A percentile compares a stretch with the other conserved stretches of the same genome.
Evolutionary conservation across 202 grass and related monocot genomes (phyloP).

Genomic region (Setaria italica): DNA sequence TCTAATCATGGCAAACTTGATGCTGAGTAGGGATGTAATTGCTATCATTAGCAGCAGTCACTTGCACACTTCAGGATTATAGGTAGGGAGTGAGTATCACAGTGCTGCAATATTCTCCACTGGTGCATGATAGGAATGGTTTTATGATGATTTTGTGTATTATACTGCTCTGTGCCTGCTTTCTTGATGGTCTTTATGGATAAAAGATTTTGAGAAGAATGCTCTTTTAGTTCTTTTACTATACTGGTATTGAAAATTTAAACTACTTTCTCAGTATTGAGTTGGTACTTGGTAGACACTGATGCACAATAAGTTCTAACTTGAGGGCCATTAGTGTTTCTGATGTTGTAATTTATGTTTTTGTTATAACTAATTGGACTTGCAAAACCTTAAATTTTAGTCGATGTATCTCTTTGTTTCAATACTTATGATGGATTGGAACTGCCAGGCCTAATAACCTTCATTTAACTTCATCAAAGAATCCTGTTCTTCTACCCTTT

Average conservation of each 20-base stretch:
- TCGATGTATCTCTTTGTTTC: background rate
- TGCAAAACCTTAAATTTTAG: background rate
- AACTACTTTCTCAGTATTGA: background rate
- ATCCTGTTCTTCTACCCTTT: background rate
- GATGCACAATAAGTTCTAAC: background rate
- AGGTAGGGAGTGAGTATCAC: background rate
- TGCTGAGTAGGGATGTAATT: background rate
- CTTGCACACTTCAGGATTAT: background rate
- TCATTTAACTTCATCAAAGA: background rate
- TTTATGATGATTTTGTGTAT: background rate
- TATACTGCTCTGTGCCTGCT: background rate
- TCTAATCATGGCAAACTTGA: background rate
- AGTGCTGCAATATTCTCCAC: background rate
- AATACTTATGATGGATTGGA: background rate
- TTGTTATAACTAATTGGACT: background rate
- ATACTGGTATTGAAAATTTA: background rate
- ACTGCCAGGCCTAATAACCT: background rate
- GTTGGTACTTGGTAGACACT: slow-evolving; percentile 1
- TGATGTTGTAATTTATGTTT: background rate
- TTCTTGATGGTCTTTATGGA: background rate
- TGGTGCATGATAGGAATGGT: background rate
- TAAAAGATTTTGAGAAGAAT: background rate
- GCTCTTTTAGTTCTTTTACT: background rate
- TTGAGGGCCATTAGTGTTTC: background rate
- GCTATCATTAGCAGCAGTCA: background rate